phyloP scores from a whole-genome alignment of 805 yeast genomes.

The Kazachstania taianensis region DNA sequence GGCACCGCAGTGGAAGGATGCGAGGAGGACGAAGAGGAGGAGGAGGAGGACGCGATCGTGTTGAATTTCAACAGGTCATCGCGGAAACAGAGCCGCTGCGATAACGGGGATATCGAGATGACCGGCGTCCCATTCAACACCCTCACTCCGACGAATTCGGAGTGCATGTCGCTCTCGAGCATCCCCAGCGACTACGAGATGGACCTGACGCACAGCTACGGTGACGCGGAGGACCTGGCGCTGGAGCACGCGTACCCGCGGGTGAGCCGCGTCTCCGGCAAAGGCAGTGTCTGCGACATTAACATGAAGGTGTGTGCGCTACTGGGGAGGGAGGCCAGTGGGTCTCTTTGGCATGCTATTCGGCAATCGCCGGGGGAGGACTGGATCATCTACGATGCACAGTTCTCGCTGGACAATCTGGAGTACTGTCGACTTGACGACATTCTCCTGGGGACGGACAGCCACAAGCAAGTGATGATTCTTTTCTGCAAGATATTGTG shows the following conservation, averaged over 20 bases:
- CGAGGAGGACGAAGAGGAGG: no score
- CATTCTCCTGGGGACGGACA: conserved; percentile 13
- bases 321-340: conserved; percentile 2
- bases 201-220: background rate
- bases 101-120: no score
- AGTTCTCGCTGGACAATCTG: conserved; percentile 30
- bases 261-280: background rate
- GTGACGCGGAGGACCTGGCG: background rate
- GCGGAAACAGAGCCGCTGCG: no score
- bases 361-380: conserved; percentile 28
- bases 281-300: background rate
- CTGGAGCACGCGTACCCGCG: background rate
- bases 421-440: conserved; percentile 30
- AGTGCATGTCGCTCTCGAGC: no score
- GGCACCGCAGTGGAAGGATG: no score
- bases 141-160: no score
- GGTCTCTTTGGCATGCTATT: conserved; percentile 18
- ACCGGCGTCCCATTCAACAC: no score
- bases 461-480: conserved; percentile 19
- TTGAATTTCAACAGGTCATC: conserved; percentile 18
- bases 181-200: no score
- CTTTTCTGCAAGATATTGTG: conserved; percentile 22
- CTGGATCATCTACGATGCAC: conserved; percentile 33
- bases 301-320: conserved; percentile 4
- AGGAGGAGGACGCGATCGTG: conserved; percentile 16